Evolutionary conservation across 106 monocot genomes (phyloP).

Genomic region (Platanthera zijinensis): DNA sequence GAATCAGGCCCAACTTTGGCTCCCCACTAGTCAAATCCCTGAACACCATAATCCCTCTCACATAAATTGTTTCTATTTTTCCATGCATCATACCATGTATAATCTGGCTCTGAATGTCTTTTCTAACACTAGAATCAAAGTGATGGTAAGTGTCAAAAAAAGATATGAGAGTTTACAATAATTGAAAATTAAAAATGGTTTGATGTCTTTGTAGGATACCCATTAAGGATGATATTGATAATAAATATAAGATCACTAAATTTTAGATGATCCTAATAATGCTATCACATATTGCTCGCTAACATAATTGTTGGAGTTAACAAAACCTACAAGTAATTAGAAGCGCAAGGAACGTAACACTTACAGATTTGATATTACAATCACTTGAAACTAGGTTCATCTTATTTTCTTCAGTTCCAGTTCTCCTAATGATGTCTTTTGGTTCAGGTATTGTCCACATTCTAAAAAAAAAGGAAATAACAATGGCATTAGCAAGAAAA

Average conservation of each 20-base stretch:
- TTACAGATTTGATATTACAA: conserved; percentile 53
- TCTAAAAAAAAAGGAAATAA: conserved; percentile 25
- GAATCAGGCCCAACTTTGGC: no score
- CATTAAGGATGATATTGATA: background rate
- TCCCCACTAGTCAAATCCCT: no score
- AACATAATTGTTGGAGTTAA: background rate
- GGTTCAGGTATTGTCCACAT: conserved; percentile 86
- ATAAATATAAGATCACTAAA: background rate
- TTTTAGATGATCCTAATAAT: background rate
- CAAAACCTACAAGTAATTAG: background rate
- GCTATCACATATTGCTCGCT: no score
- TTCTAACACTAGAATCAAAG: no score
- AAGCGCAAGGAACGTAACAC: conserved; percentile 11
- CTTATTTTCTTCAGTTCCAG: conserved; percentile 38
- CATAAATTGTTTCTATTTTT: no score
- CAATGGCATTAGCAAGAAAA: background rate
- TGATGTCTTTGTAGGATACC: background rate
- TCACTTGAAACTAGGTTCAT: conserved; percentile 42
- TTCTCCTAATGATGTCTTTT: conserved; percentile 47
- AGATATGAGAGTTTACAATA: no score
- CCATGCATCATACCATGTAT: no score
- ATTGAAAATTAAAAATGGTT: background rate
- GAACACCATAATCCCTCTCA: no score
- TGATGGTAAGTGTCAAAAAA: background rate
- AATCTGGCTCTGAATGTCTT: no score